Evolutionary conservation across 2,329 filamentous ascomycete species (phyloP), one percentile per base, ranked within the genome.

Genomic region (Bretziella fagacearum): DNA sequence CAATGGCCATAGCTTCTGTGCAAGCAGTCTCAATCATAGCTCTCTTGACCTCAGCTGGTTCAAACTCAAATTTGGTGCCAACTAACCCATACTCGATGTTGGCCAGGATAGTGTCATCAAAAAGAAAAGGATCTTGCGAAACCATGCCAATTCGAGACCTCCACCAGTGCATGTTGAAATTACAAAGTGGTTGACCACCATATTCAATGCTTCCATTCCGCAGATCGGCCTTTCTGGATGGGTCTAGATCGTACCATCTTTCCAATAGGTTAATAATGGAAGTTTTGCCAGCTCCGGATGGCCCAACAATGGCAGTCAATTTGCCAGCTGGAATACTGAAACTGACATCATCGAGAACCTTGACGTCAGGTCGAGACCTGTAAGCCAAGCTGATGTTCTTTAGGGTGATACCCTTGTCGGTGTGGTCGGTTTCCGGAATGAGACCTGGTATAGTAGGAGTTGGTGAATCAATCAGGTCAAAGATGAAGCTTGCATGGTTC

Each of bases 281-380:
- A 44, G 76, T 81, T 58, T 86, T 87, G 0, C 82, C 81, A 3
- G 72, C 77, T 0, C 81, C 81, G 2, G 77, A 82, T 0, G 79
- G 73, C 0, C 81, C 81, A 17, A 86, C 81, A 15, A 86, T 78
- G 2, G 81, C 81, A 1, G 79, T 84, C 2, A 78, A 70, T 55
- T 81, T 80, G 17, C 78, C 77, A 6, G 72, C 67, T 50, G 72
- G 65, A 47, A 84, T 72, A 0, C 59, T 63, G 6, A 83, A 60
- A 54, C 70, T 67, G 2, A 84, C 58, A 2, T 67, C 62, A 53
- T 81, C 69, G 1, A 84, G 60, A 0, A 84, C 73, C 54, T 74
- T 74, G 51, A 79, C 70, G 49, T 77, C 69, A 0, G 76, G 74
- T 10, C 79, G 67, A 42, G 65, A 74, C 0, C 82, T 82, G 55